A percentile compares a stretch with the other conserved stretches of the same genome.
Evolutionary conservation across 2,329 filamentous ascomycete species (phyloP).

Genomic region (Cladophialophora exuberans): DNA sequence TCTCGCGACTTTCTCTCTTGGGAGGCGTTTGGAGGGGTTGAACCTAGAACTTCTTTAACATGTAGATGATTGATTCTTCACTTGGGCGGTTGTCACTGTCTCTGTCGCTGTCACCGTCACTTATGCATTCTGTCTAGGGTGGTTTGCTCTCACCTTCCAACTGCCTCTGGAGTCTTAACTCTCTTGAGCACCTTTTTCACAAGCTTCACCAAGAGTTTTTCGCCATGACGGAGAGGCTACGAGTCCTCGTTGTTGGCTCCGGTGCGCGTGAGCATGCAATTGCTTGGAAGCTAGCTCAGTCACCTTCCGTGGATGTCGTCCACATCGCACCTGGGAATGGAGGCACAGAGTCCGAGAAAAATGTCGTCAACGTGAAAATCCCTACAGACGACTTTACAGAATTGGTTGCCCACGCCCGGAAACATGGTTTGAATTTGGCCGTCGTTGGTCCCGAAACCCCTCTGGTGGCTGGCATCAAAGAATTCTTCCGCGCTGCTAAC

Average conservation of each 20-base stretch:
- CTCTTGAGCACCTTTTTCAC: too few relatives aligned
- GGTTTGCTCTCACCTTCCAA: neutral
- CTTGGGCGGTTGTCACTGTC: neutral
- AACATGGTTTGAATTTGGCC: constrained; percentile 76
- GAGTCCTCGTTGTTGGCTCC: constrained; percentile 86
- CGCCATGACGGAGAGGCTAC: constrained; percentile 51
- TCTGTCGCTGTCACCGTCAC: neutral
- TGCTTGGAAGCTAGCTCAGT: constrained; percentile 91
- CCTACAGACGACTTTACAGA: constrained; percentile 75
- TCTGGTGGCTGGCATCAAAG: constrained; percentile 87
- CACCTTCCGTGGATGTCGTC: constrained; percentile 75
- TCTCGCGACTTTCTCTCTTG: neutral
- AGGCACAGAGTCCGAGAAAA: constrained; percentile 64
- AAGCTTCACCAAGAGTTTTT: too few relatives aligned
- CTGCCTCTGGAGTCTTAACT: too few relatives aligned
- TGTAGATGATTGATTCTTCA: neutral
- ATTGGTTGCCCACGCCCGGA: constrained; percentile 74
- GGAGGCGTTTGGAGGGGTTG: neutral
- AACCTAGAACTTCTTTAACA: neutral
- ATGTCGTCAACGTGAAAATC: constrained; percentile 74
- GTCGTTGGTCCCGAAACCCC: constrained; percentile 91
- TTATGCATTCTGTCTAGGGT: neutral
- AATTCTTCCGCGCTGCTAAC: constrained; percentile 74
- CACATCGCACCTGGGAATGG: constrained; percentile 76
- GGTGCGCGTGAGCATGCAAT: constrained; percentile 93